A percentile compares a stretch with the other conserved stretches of the same genome.
Conservation (phyloP, 1,284 basidiomycete genomes). For the Sphagnurus paluster region DNA sequence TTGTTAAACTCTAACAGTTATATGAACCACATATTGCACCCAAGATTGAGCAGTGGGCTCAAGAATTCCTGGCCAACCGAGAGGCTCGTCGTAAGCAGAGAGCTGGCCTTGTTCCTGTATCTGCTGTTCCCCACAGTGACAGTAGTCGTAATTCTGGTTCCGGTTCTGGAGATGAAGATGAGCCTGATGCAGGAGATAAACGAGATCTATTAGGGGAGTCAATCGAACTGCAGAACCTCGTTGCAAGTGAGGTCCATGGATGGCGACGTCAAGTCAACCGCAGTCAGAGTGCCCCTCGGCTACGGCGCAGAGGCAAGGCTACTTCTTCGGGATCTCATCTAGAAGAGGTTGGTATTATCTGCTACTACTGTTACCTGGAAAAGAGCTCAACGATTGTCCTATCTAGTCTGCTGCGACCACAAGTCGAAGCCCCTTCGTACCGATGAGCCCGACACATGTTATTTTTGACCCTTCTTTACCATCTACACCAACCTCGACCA, state of each 20-base stretch:
- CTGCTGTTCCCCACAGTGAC: conserved; percentile 6
- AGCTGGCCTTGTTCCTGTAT: conserved; percentile 26
- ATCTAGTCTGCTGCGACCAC: conserved; percentile 35
- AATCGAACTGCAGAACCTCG: conserved; percentile 53
- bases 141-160: conserved; percentile 11
- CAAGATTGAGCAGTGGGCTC: conserved; percentile 50
- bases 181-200: no score
- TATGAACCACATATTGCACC: conserved; percentile 66
- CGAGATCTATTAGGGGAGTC: conserved; percentile 20
- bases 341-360: conserved; percentile 42
- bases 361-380: background rate
- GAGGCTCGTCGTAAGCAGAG: conserved; percentile 30
- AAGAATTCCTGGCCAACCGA: conserved; percentile 42
- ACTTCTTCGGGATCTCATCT: conserved; percentile 25
- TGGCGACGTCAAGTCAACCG: conserved; percentile 48
- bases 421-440: conserved; percentile 40
- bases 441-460: conserved; percentile 50
- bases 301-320: conserved; percentile 35
- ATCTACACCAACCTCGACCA: conserved; percentile 34
- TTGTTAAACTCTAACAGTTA: conserved; percentile 36
- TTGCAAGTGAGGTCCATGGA: conserved; percentile 50
- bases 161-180: conserved; percentile 20
- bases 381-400: background rate
- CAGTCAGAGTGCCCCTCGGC: conserved; percentile 27
- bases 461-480: conserved; percentile 44